Evolutionary conservation across 2,329 filamentous ascomycete genomes (phyloP), one percentile per base, ranked within the genome.

Genomic region (Sporothrix brasiliensis): DNA sequence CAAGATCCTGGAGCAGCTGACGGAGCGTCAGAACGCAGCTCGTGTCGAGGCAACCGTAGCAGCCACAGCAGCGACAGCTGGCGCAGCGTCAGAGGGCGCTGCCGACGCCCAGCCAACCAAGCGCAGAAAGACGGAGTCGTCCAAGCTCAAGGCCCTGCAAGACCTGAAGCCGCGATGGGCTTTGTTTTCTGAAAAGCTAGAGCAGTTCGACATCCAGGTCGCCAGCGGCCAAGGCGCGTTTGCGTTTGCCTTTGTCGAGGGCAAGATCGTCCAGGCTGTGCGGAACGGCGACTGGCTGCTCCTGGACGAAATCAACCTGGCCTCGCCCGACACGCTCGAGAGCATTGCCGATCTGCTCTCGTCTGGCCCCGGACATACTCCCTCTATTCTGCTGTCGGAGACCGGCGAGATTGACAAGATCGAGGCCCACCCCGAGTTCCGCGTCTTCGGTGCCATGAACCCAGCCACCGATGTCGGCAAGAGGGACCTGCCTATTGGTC

Each of bases 381-480:
- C 94, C 1, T 97, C 92, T 0, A 89, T 99, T 60, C 82, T 99
- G 4, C 85, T 99, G 9, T 94, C 94, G 0, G 95, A 99, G 81
- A 95, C 93, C 52, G 95, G 95, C 50, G 93, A 95, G 75, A 92
- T 97, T 56, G 93, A 98, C 79, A 88, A 94, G 74, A 90, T 99
- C 49, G 86, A 90, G 72, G 95, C 94, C 0, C 94, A 99, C 79
- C 90, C 93, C 0, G 89, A 97, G 74, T 99, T 99, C 79, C 89
- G 95, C 52, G 92, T 99, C 16, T 99, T 99, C 77, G 96, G 92
- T 67, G 95, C 96, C 39, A 99, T 99, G 95, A 99, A 99, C 77
- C 95, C 95, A 41, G 95, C 95, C 5, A 99, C 95, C 3, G 95
- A 99, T 81, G 89, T 97, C 70, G 95, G 96, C 72, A 99, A 99